Conservation (phyloP, 805 yeast genomes). For the Candida awuae region DNA sequence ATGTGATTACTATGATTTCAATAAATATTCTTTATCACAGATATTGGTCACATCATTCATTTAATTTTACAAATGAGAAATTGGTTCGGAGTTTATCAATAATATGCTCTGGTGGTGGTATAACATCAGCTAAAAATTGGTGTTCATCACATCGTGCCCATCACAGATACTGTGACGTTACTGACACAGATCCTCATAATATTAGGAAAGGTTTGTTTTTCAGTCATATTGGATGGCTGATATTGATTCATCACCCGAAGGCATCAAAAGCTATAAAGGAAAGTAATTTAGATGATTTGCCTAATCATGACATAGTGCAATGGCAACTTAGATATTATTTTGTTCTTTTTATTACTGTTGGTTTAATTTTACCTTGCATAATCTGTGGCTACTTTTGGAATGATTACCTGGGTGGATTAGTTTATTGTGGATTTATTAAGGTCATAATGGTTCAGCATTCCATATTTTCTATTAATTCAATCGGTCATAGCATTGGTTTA, state of each 20-base stretch:
- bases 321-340: slow-evolving; percentile 72
- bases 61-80: slow-evolving; percentile 33
- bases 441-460: slow-evolving; percentile 72
- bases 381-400: slow-evolving; percentile 63
- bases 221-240: slow-evolving; percentile 86
- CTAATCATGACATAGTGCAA: slow-evolving; percentile 44
- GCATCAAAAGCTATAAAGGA: slow-evolving; percentile 33
- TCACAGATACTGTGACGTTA: slow-evolving; percentile 73
- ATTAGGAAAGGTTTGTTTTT: slow-evolving; percentile 72
- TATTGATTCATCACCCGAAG: slow-evolving; percentile 57
- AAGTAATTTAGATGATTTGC: slow-evolving; percentile 53
- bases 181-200: slow-evolving; percentile 83
- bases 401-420: slow-evolving; percentile 67
- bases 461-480: slow-evolving; percentile 66
- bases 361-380: slow-evolving; percentile 53
- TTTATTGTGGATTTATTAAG: slow-evolving; percentile 73
- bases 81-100: slow-evolving; percentile 46
- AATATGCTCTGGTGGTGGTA: slow-evolving; percentile 63
- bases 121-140: slow-evolving; percentile 77
- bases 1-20: slow-evolving; percentile 55
- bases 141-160: slow-evolving; percentile 80
- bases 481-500: slow-evolving; percentile 73
- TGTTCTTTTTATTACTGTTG: slow-evolving; percentile 38
- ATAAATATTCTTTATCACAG: slow-evolving; percentile 83
- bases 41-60: slow-evolving; percentile 58